Base-by-base conservation (phyloP, 2,329 filamentous ascomycete genomes). In the Cadophora gregata region DNA sequence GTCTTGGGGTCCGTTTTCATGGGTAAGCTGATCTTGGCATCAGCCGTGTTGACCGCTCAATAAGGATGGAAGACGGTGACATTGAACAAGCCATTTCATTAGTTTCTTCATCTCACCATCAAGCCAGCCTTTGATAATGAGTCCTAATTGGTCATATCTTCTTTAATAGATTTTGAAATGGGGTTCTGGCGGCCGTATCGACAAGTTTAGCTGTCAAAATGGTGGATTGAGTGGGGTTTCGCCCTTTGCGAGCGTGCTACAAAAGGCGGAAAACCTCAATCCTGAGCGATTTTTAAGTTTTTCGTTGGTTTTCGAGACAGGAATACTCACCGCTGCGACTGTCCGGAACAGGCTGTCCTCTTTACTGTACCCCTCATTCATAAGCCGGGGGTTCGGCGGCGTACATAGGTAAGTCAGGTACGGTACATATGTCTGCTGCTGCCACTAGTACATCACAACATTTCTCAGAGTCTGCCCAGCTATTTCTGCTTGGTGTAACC, bases 41-140 rank as follows among this genome's bases (percentile, higher is more conserved):
- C 55, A 58, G 55, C 55, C n/a, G 12, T 6, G 31, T 58, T 58
- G 55, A 58, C 55, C 55, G 55, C 55, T 58, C 55, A 58, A 38
- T 58, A n/a, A 19, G 31, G 31, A 42, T 14, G 21, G 33, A 27
- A 12, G 42, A 16, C 33, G 33, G 55, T 58, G 55, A 58, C 33
- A 33, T 58, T 42, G 31, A 58, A 38, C 33, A 42, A 42, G 33
- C 21, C 33, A 36, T 25, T 58, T 58, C 33, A 42, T 4, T 5
- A 42, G 21, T 12, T 58, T 58, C 42, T 31, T 42, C 55, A 58
- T 42, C 55, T 58, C 27, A 14, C 5, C 10, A 25, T 21, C 55
- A 16, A 24, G 3, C 27, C 5, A 16, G 2, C 21, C 10, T 3
- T 25, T 33, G 4, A 25, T 42, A 16, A 16, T 25, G 5, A 24